Percentiles rank a stretch among this genome's conserved stretches.
These are phyloP conservation scores for Pichia heedii DNA, from an alignment of 805 yeast species.

Conservation along the genomic window DNA sequence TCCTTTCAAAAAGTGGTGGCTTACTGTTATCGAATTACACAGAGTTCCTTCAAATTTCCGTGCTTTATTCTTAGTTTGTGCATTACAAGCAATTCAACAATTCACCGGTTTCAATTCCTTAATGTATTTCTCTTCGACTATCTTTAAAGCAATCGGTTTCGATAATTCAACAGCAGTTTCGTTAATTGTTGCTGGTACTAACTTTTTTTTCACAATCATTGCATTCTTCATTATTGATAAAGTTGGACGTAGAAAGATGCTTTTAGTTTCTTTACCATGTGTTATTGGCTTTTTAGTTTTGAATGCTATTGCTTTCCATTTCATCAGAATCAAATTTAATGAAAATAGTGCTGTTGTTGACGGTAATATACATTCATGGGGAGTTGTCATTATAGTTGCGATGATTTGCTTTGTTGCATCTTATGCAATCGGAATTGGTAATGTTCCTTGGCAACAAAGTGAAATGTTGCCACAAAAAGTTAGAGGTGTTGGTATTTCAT, in stretches of 20 bases:
- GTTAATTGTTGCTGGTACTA: constrained; percentile 87
- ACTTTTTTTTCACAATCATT: constrained; percentile 75
- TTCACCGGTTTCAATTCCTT: constrained; percentile 94
- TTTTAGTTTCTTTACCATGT: constrained; percentile 74
- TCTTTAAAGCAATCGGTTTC: constrained; percentile 87
- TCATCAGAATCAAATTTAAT: constrained; percentile 54
- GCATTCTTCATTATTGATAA: constrained; percentile 83
- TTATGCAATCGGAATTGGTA: constrained; percentile 93
- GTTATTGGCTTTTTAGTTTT: constrained; percentile 71
- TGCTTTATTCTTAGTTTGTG: constrained; percentile 85
- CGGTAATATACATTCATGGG: constrained; percentile 68
- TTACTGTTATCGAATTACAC: constrained; percentile 56
- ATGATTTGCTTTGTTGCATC: constrained; percentile 85
- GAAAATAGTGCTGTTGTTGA: constrained; percentile 34
- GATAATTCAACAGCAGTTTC: constrained; percentile 89
- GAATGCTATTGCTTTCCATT: constrained; percentile 90
- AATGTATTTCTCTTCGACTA: constrained; percentile 91
- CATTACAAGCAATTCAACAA: constrained; percentile 93
- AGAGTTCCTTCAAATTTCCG: constrained; percentile 71
- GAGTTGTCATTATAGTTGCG: constrained; percentile 72
- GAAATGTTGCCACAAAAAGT: constrained; percentile 92
- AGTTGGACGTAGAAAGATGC: constrained; percentile 79
- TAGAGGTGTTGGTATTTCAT: constrained; percentile 85
- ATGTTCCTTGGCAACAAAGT: constrained; percentile 97
- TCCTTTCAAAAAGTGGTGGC: constrained; percentile 40